These are phyloP conservation scores for Pythium angustatum DNA, from an alignment of 352 stramenopile species.

Conservation along the genomic window DNA sequence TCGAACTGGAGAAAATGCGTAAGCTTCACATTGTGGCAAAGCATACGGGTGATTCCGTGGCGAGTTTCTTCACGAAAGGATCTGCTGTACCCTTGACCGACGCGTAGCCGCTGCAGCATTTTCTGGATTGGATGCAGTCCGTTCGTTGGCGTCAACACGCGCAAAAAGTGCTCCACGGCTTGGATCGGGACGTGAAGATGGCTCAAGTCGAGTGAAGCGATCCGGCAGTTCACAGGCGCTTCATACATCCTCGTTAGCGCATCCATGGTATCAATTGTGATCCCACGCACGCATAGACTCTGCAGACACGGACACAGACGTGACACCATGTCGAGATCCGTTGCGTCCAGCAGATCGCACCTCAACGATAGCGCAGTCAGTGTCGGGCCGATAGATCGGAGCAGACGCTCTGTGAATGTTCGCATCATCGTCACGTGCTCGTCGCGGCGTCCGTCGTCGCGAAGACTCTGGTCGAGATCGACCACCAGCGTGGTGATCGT, in stretches of 20 bases:
- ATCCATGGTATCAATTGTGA: background rate
- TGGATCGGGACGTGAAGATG: slow-evolving; percentile 7
- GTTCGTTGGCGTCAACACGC: background rate
- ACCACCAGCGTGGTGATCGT: background rate
- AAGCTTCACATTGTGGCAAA: background rate
- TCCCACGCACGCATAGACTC: background rate
- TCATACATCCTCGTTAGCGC: background rate
- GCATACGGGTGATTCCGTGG: background rate
- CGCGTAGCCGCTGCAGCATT: background rate
- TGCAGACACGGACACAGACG: background rate
- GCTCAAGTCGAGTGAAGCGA: slow-evolving; percentile 1
- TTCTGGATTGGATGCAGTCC: background rate
- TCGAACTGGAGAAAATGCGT: background rate
- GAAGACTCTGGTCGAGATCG: background rate
- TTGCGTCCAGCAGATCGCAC: background rate
- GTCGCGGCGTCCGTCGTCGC: background rate
- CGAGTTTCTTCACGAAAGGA: background rate
- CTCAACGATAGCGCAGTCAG: background rate
- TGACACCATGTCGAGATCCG: background rate
- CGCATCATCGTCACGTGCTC: background rate
- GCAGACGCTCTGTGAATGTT: background rate
- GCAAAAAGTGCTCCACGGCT: background rate
- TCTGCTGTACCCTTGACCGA: background rate
- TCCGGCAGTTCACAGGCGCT: background rate
- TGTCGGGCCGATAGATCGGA: background rate